Conservation (phyloP, 192 early-diverging fungal genomes). For the Backusella tarrabulga region DNA sequence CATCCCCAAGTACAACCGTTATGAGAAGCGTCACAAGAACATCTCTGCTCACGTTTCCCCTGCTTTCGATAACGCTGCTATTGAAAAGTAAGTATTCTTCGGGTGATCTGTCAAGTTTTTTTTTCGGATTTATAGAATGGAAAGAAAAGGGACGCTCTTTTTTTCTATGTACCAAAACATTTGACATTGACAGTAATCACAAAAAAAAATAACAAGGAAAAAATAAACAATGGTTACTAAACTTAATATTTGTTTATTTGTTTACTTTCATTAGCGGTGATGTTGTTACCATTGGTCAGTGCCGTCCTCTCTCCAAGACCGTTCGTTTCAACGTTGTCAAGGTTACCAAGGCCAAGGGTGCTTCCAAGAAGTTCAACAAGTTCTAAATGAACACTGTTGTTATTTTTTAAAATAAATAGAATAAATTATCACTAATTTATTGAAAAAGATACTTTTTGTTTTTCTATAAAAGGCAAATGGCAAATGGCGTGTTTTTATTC, state of each 20-base stretch:
- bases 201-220: background rate
- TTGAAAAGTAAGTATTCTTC: slow-evolving; percentile 39
- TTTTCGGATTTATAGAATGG: background rate
- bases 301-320: slow-evolving; percentile 99
- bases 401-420: background rate
- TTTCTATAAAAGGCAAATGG: background rate
- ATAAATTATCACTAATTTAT: background rate
- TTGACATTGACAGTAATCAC: background rate
- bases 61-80: slow-evolving; percentile 83
- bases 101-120: background rate
- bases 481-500: slow-evolving; percentile 5
- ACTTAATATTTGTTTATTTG: slow-evolving; percentile 12
- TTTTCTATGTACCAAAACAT: background rate
- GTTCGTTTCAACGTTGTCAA: slow-evolving; percentile 99
- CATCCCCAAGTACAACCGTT: slow-evolving; percentile 99
- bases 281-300: slow-evolving; percentile 96
- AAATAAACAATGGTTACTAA: slow-evolving; percentile 3
- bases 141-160: background rate
- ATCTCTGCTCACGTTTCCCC: slow-evolving; percentile 94
- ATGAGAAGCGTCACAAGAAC: slow-evolving; percentile 99
- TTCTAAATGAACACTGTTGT: slow-evolving; percentile 62
- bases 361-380: slow-evolving; percentile 86
- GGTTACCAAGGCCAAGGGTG: slow-evolving; percentile 85
- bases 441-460: background rate
- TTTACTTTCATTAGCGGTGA: slow-evolving; percentile 62